A percentile compares a stretch with the other conserved stretches of the same genome.
These are phyloP conservation scores for Wickerhamomyces chaumierensis DNA, from an alignment of 805 yeast species.

Conservation along the genomic window DNA sequence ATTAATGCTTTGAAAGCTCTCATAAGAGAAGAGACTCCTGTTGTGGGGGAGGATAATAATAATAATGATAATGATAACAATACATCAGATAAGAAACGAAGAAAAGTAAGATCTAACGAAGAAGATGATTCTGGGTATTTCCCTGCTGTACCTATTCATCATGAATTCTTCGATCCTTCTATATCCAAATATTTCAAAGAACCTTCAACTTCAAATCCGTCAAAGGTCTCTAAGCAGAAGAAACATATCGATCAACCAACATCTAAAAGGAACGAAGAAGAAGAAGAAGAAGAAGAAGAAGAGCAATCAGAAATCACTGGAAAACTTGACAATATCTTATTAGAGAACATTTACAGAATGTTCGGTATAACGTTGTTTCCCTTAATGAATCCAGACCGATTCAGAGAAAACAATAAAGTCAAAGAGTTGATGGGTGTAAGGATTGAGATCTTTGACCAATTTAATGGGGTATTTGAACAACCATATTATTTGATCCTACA, in stretches of 20 bases:
- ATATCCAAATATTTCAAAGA: constrained; percentile 12
- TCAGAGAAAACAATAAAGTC: constrained; percentile 7
- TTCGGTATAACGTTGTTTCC: constrained; percentile 31
- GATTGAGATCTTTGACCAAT: constrained; percentile 25
- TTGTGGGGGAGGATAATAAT: neutral
- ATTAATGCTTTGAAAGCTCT: constrained; percentile 18
- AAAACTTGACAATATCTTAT: constrained; percentile 12
- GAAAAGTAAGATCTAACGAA: constrained; percentile 6
- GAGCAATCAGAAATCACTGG: neutral
- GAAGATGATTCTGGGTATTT: constrained; percentile 5
- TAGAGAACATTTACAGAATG: constrained; percentile 25
- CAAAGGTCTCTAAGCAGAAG: no score
- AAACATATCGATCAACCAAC: no score
- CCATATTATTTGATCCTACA: constrained; percentile 27
- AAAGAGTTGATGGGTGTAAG: constrained; percentile 24
- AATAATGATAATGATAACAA: neutral
- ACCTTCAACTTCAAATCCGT: no score
- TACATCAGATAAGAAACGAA: constrained; percentile 3
- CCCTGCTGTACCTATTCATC: constrained; percentile 14
- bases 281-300: neutral
- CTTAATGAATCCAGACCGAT: constrained; percentile 23
- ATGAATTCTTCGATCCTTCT: constrained; percentile 18
- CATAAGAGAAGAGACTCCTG: constrained; percentile 1
- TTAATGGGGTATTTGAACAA: constrained; percentile 17
- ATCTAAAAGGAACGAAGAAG: no score